Base-by-base conservation (phyloP, 352 stramenopile genomes). In the Globisporangium apiculatum region DNA sequence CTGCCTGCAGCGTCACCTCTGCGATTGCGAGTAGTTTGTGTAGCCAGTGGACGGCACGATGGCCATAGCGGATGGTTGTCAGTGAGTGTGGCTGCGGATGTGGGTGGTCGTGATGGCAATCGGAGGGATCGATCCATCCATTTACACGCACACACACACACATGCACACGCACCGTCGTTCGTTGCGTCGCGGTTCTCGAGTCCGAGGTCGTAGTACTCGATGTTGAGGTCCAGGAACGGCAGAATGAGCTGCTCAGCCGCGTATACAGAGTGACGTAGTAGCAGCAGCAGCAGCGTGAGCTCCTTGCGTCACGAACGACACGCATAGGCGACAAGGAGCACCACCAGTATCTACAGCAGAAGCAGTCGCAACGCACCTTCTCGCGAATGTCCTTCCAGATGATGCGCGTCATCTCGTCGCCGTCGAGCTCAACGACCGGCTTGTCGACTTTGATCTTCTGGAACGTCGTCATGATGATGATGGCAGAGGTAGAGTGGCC, bases 321-420 rank as follows among this genome's bases (percentile, higher is more conserved):
- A 31, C 3, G 24, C 24, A 31, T 31, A 31, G 24, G 24, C 24
- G 24, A 31, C 24, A 31, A 31, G 24, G 24, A 31, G 24, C 2
- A 31, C 24, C 24, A 31, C 24, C 24, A 31, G 24, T 31, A 31
- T 31, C 24, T 31, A 31, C 24, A 31, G 24, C 24, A 31, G 12
- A n/a, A 18, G 15, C 15, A 36, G n/a, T 1, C 7, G 18, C 42
- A 31, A 40, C 51, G n/a, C 42, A 75, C 68, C 65, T 83, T 86
- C 50, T 86, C 65, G 18, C 67, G 66, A 50, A 90, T 83, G 47
- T 83, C 61, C 62, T 82, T 68, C 75, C 73, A 87, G 58, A 87
- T 87, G 53, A 88, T 72, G 61, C 83, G 79, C 42, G 82, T 94
- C 83, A 95, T 95, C 64, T 94, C 86, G 57, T 96, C 86, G 17